Conservation (phyloP, 2,329 filamentous ascomycete genomes). For the Calonectria fujianensis region DNA sequence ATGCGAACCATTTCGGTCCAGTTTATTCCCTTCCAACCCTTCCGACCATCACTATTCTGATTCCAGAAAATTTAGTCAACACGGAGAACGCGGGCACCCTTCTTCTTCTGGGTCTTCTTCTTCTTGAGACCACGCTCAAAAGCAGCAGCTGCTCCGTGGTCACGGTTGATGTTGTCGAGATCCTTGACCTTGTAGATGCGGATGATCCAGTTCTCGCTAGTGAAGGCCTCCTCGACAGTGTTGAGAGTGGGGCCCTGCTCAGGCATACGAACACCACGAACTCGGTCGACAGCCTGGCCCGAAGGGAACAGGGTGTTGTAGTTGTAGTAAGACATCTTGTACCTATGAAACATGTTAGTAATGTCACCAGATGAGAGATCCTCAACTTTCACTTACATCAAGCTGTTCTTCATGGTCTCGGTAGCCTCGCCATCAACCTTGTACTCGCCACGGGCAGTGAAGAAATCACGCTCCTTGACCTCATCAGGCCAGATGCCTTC, state of each 20-base stretch:
- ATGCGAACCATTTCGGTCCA: constrained; percentile 48
- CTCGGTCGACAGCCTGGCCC: constrained; percentile 92
- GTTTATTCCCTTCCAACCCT: constrained; percentile 50
- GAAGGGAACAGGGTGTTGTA: constrained; percentile 93
- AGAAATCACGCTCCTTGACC: constrained; percentile 97
- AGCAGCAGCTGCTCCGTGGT: constrained; percentile 81
- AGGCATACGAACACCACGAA: constrained; percentile 88
- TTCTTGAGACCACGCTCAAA: constrained; percentile 90
- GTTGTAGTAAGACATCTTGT: constrained; percentile 99
- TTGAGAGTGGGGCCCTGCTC: constrained; percentile 89
- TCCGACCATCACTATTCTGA: constrained; percentile 39
- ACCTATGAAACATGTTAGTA: constrained; percentile 75
- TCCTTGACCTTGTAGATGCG: constrained; percentile 99
- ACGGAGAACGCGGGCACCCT: constrained; percentile 81
- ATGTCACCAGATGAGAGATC: neutral
- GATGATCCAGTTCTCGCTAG: constrained; percentile 99
- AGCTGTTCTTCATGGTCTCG: constrained; percentile 98
- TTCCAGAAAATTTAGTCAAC: constrained; percentile 75
- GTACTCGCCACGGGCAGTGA: constrained; percentile 95
- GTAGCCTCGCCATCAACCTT: constrained; percentile 94
- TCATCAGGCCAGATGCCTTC: constrained; percentile 99
- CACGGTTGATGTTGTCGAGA: constrained; percentile 94
- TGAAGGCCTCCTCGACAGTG: constrained; percentile 96
- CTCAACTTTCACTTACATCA: constrained; percentile 83
- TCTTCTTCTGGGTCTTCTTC: constrained; percentile 84